phyloP scores from a whole-genome alignment of 1,139 yeast genomes.

The Debaryomyces coudertii region DNA sequence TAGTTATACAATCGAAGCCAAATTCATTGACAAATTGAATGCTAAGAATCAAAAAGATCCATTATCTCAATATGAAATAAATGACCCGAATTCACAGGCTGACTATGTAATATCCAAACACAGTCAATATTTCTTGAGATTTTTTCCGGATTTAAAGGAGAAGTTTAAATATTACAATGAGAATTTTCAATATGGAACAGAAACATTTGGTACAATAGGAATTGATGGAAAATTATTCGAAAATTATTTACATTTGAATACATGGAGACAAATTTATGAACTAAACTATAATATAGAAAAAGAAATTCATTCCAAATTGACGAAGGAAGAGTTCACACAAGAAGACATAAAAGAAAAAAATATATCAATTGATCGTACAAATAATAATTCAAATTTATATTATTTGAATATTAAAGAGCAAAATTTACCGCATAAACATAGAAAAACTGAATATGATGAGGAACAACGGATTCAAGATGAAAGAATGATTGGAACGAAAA shows the following conservation, averaged over 20 bases:
- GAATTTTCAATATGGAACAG: slow-evolving; percentile 28
- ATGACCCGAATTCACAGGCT: slow-evolving; percentile 36
- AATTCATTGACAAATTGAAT: slow-evolving; percentile 43
- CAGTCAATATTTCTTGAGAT: slow-evolving; percentile 44
- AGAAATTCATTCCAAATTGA: slow-evolving; percentile 39
- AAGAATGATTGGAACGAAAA: slow-evolving; percentile 33
- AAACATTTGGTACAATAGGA: slow-evolving; percentile 34
- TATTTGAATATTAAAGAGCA: slow-evolving; percentile 17
- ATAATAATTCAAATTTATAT: background rate
- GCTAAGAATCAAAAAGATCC: slow-evolving; percentile 29
- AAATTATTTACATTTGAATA: slow-evolving; percentile 27
- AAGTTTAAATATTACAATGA: slow-evolving; percentile 33
- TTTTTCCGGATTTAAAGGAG: slow-evolving; percentile 42
- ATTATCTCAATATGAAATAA: slow-evolving; percentile 41
- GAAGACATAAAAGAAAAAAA: slow-evolving; percentile 41
- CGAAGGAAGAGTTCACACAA: slow-evolving; percentile 29
- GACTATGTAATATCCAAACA: slow-evolving; percentile 43
- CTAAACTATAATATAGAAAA: slow-evolving; percentile 36
- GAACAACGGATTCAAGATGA: slow-evolving; percentile 22
- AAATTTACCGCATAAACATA: background rate
- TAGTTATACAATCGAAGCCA: slow-evolving; percentile 47
- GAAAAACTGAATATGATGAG: slow-evolving; percentile 16
- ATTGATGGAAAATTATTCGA: slow-evolving; percentile 41
- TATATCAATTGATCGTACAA: slow-evolving; percentile 15
- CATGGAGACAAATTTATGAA: slow-evolving; percentile 40